Percentiles rank a stretch among this genome's conserved stretches.
phyloP scores from a whole-genome alignment of 768 basidiomycete species.

The Leucocoprinus leucothites region DNA sequence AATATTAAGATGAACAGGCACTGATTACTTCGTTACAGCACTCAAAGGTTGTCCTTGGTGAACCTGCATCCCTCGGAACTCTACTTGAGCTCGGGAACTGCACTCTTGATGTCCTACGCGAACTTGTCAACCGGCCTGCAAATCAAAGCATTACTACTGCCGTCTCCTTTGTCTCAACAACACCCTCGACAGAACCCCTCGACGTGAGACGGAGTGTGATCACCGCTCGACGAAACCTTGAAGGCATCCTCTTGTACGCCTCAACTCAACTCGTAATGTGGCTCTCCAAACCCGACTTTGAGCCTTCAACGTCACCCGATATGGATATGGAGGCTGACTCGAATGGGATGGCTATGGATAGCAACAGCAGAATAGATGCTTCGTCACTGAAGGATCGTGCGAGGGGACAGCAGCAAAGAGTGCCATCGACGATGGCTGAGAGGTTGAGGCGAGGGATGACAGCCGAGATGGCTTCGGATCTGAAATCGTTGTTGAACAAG shows the following conservation, averaged over 20 bases:
- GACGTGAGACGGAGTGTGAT: conserved; percentile 56
- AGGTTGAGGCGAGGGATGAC: conserved; percentile 73
- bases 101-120: conserved; percentile 68
- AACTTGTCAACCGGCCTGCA: conserved; percentile 60
- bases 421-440: conserved; percentile 56
- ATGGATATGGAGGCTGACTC: conserved; percentile 38
- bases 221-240: conserved; percentile 60
- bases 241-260: conserved; percentile 65
- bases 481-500: conserved; percentile 63
- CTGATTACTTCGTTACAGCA: conserved; percentile 45
- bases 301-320: conserved; percentile 32
- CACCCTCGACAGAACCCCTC: conserved; percentile 30
- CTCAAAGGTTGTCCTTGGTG: conserved; percentile 79
- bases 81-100: conserved; percentile 82
- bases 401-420: conserved; percentile 36
- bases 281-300: conserved; percentile 71
- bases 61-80: conserved; percentile 83
- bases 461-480: conserved; percentile 73
- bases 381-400: conserved; percentile 27
- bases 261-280: conserved; percentile 79
- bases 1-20: neutral
- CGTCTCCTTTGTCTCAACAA: conserved; percentile 18
- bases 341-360: conserved; percentile 34
- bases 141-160: conserved; percentile 48
- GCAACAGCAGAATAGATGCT: conserved; percentile 20